Evolutionary conservation across 2,329 filamentous ascomycete species (phyloP).

Genomic region (Colletotrichum chlorophyti): DNA sequence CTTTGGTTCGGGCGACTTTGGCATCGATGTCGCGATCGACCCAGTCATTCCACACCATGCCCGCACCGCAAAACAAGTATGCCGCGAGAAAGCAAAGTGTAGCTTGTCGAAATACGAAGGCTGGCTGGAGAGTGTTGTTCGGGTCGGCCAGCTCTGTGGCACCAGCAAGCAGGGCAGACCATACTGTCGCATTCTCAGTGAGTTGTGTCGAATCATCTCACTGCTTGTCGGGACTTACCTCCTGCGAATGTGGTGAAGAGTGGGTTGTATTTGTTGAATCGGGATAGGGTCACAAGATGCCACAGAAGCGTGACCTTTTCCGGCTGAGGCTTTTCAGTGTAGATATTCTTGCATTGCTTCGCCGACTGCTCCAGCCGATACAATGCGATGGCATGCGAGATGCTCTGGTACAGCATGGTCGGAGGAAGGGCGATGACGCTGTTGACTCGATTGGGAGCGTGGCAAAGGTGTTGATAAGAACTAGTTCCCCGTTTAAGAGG

Average conservation of each 20-base stretch:
- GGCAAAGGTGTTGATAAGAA: too few relatives aligned
- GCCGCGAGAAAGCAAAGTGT: conserved; percentile 32
- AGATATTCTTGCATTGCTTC: conserved; percentile 19
- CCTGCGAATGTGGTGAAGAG: conserved; percentile 25
- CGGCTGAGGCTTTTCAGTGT: conserved; percentile 15
- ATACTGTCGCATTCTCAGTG: conserved; percentile 17
- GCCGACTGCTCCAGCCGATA: conserved; percentile 13
- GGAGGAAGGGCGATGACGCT: too few relatives aligned
- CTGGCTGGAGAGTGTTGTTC: conserved; percentile 8
- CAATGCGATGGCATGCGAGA: conserved; percentile 13
- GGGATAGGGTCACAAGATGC: conserved; percentile 19
- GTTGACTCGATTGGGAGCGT: too few relatives aligned
- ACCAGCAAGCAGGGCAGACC: conserved; percentile 23
- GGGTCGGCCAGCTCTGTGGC: conserved; percentile 18
- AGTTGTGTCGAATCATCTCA: background rate
- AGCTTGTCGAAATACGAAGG: conserved; percentile 33
- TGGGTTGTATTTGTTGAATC: conserved; percentile 25
- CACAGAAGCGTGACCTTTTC: conserved; percentile 22
- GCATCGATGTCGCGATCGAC: conserved; percentile 37
- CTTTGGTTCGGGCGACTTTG: conserved; percentile 36
- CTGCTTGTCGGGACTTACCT: conserved; percentile 3
- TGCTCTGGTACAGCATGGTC: conserved; percentile 7
- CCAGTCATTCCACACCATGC: conserved; percentile 40
- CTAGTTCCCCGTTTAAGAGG: conserved; percentile 1
- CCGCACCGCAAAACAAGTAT: conserved; percentile 37